Percentiles rank a stretch among this genome's conserved stretches.
phyloP scores from a whole-genome alignment of 1,284 basidiomycete species.

The Ganoderma boninense region DNA sequence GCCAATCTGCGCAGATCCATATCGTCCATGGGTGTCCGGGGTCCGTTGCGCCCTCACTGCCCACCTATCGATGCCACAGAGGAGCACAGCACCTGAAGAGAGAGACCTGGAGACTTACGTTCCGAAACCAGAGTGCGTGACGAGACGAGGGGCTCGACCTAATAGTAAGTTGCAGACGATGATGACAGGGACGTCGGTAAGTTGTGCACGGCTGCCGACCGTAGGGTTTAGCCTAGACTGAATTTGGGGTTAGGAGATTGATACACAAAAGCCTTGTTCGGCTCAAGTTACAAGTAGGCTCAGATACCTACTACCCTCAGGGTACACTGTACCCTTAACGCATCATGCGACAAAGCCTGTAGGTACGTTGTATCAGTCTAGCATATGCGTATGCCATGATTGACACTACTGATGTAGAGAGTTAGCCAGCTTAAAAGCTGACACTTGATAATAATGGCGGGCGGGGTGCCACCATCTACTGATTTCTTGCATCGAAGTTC shows the following conservation, averaged over 20 bases:
- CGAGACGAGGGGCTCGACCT: background rate
- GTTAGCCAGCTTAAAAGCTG: too few relatives aligned
- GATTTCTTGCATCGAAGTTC: too few relatives aligned
- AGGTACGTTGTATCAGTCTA: too few relatives aligned
- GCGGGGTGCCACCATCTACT: too few relatives aligned
- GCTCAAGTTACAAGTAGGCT: too few relatives aligned
- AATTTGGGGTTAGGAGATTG: conserved; percentile 2
- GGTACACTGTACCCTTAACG: too few relatives aligned
- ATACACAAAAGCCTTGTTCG: too few relatives aligned
- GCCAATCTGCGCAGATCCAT: conserved; percentile 1
- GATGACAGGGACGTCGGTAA: background rate
- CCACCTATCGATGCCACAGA: background rate
- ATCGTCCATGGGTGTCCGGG: conserved; percentile 18
- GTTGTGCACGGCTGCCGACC: background rate
- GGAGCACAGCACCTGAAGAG: background rate
- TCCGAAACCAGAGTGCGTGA: background rate
- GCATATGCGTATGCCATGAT: too few relatives aligned
- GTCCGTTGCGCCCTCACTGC: background rate
- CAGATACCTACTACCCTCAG: too few relatives aligned
- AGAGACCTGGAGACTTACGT: background rate
- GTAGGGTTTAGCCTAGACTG: conserved; percentile 4
- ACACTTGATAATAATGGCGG: too few relatives aligned
- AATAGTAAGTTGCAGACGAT: background rate
- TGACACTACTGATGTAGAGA: too few relatives aligned
- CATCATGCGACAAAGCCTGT: too few relatives aligned